Evolutionary conservation across 2,329 filamentous ascomycete species (phyloP).

Genomic region (Microdochium bolleyi): DNA sequence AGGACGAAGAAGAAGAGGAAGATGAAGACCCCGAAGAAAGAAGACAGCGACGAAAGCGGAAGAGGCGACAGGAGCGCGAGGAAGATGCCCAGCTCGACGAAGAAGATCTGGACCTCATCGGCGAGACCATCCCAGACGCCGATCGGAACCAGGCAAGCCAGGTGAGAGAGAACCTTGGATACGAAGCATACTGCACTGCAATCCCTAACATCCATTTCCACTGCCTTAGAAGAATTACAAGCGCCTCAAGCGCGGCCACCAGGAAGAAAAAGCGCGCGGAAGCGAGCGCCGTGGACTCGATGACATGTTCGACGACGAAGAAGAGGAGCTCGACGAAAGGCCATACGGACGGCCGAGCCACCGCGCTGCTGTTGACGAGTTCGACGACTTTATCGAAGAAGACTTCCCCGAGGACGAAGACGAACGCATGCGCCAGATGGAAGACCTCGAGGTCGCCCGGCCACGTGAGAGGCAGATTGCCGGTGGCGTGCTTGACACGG

Average conservation of each 20-base stretch:
- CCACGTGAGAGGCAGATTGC: conserved; percentile 65
- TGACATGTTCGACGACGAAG: conserved; percentile 93
- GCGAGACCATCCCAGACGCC: conserved; percentile 66
- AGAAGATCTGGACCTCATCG: conserved; percentile 92
- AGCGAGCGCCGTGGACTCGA: conserved; percentile 66
- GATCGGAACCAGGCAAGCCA: conserved; percentile 60
- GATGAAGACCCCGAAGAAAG: conserved; percentile 49
- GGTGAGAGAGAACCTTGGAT: conserved; percentile 38
- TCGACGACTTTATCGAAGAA: conserved; percentile 95
- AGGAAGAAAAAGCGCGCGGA: conserved; percentile 60
- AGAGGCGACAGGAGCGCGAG: conserved; percentile 64
- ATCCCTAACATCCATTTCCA: not conserved
- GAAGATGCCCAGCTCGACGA: conserved; percentile 88
- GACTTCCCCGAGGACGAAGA: conserved; percentile 86
- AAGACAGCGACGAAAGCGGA: conserved; percentile 67
- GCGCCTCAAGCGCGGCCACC: conserved; percentile 85
- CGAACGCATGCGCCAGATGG: conserved; percentile 64
- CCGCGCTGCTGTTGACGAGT: conserved; percentile 64
- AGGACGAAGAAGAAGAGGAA: conserved; percentile 68
- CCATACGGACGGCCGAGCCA: conserved; percentile 43
- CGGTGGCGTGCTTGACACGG: conserved; percentile 64
- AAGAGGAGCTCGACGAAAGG: conserved; percentile 60
- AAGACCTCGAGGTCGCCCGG: conserved; percentile 83
- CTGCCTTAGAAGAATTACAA: conserved; percentile 78
- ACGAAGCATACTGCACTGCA: not conserved